Conservation (phyloP, 148 eudicot species). For the Rheum nobile region DNA sequence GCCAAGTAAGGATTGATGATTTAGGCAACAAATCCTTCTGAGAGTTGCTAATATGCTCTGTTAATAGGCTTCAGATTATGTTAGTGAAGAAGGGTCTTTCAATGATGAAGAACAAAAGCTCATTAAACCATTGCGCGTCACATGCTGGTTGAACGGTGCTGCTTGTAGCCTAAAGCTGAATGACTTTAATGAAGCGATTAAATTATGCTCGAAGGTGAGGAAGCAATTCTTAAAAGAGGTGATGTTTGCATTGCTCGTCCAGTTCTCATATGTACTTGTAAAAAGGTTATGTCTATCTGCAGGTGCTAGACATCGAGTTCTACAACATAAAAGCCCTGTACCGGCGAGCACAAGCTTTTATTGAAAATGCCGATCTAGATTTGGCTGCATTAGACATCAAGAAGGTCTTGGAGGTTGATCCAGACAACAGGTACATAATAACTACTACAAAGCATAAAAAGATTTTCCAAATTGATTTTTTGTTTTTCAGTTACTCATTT, state of each 20-base stretch:
- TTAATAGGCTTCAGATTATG: constrained; percentile 45
- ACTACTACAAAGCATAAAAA: neutral
- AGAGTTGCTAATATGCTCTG: neutral
- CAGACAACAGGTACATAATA: constrained; percentile 36
- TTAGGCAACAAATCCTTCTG: neutral
- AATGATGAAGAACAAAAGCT: constrained; percentile 32
- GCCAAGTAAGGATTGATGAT: neutral
- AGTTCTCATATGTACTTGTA: neutral
- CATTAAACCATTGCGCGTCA: constrained; percentile 43
- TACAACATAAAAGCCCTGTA: constrained; percentile 54
- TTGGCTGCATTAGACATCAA: constrained; percentile 53
- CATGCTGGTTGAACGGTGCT: constrained; percentile 62
- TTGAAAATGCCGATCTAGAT: constrained; percentile 34
- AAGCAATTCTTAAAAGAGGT: neutral
- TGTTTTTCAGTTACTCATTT: neutral
- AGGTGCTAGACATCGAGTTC: constrained; percentile 49
- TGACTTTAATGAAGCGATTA: constrained; percentile 33
- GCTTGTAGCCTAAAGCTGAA: constrained; percentile 45
- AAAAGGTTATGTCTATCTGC: neutral
- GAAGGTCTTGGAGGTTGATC: constrained; percentile 55
- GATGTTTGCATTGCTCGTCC: neutral
- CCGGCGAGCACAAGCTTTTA: constrained; percentile 52
- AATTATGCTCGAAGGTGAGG: constrained; percentile 50
- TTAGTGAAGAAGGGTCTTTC: constrained; percentile 37
- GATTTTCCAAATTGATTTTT: neutral